Conservation (phyloP, 1,139 yeast genomes). For the Groenewaldozyma sp. region DNA sequence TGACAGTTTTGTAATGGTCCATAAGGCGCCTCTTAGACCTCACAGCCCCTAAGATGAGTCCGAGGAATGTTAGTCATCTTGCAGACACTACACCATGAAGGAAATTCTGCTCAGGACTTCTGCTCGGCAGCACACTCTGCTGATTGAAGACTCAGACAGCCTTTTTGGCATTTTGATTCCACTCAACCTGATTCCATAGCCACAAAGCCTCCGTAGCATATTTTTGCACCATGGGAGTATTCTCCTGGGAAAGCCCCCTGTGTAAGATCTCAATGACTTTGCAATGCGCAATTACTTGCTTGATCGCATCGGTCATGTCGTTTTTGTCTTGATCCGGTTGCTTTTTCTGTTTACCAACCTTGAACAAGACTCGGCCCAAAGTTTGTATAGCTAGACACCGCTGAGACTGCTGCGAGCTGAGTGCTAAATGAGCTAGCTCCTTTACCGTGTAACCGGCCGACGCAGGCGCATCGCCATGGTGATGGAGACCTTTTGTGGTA, state of each 20-base stretch:
- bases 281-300: slow-evolving; percentile 62
- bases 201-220: slow-evolving; percentile 91
- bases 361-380: slow-evolving; percentile 76
- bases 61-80: no score
- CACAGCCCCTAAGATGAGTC: no score
- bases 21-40: not conserved
- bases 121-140: no score
- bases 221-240: slow-evolving; percentile 65
- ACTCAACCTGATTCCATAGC: slow-evolving; percentile 51
- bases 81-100: no score
- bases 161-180: not conserved
- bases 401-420: slow-evolving; percentile 79
- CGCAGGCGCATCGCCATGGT: slow-evolving; percentile 81
- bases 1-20: no score
- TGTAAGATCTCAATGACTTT: slow-evolving; percentile 62
- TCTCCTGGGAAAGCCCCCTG: slow-evolving; percentile 64
- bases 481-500: slow-evolving; percentile 70
- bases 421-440: slow-evolving; percentile 69
- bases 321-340: slow-evolving; percentile 28
- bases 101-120: no score
- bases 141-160: not conserved
- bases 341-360: slow-evolving; percentile 51
- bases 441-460: slow-evolving; percentile 86
- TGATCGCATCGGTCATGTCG: slow-evolving; percentile 52
- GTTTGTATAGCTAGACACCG: slow-evolving; percentile 80